Evolutionary conservation across 352 stramenopile genomes (phyloP).

Genomic region (Halophytophthora polymorphica): DNA sequence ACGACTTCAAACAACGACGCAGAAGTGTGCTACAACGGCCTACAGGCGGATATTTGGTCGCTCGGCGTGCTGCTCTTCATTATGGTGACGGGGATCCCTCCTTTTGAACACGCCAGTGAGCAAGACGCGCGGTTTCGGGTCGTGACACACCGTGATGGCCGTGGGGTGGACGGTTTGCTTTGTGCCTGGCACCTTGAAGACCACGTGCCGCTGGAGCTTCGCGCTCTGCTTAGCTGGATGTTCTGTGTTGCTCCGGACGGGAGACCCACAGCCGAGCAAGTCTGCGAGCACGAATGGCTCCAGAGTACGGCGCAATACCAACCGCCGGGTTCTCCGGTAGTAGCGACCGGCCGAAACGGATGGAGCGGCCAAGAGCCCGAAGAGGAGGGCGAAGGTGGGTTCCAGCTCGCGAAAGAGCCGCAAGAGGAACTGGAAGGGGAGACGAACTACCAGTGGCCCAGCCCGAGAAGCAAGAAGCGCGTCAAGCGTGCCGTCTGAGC

Average conservation of each 20-base stretch:
- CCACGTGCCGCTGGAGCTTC: constrained; percentile 26
- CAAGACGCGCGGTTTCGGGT: constrained; percentile 53
- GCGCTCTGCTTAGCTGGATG: constrained; percentile 35
- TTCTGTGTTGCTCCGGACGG: constrained; percentile 31
- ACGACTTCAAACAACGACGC: constrained; percentile 3
- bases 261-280: constrained; percentile 30
- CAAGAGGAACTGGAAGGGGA: constrained; percentile 23
- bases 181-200: constrained; percentile 36
- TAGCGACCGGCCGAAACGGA: constrained; percentile 5
- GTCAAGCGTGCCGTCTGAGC: constrained; percentile 15
- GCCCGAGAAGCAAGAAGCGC: constrained; percentile 17
- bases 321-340: not conserved
- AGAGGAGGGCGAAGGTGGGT: constrained; percentile 15
- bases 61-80: constrained; percentile 67
- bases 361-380: constrained; percentile 10
- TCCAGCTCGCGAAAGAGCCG: constrained; percentile 10
- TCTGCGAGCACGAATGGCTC: constrained; percentile 46
- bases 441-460: constrained; percentile 5
- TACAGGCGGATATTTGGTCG: constrained; percentile 62
- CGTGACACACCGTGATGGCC: constrained; percentile 23
- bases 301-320: constrained; percentile 1
- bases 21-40: constrained; percentile 34
- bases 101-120: constrained; percentile 41
- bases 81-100: constrained; percentile 47
- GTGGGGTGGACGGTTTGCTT: constrained; percentile 36